These are phyloP conservation scores for Bidens hawaiensis DNA, from an alignment of 140 eudicot species.

Conservation along the genomic window DNA sequence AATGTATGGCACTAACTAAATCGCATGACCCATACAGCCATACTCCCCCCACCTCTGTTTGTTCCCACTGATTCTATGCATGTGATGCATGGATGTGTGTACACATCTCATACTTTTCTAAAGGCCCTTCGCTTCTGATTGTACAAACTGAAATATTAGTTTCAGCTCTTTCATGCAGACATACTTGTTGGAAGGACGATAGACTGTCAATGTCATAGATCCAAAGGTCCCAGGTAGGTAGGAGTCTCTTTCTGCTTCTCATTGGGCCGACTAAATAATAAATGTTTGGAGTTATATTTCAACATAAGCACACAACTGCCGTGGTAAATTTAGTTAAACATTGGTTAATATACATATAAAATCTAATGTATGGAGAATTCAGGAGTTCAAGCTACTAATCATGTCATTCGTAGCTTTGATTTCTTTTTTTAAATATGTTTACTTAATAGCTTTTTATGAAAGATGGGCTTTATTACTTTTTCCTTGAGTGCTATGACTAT, in stretches of 20 bases:
- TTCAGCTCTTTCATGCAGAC: conserved; percentile 14
- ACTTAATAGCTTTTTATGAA: conserved; percentile 3
- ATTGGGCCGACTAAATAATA: not conserved
- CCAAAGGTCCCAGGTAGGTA: conserved; percentile 14
- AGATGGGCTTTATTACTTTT: not conserved
- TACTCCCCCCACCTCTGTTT: no score
- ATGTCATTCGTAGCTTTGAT: not conserved
- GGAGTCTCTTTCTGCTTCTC: conserved; percentile 15
- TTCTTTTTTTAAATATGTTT: conserved; percentile 4
- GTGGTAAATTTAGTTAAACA: not conserved
- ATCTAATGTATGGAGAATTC: not conserved
- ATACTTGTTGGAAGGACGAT: conserved; percentile 10
- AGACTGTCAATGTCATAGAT: conserved; percentile 1
- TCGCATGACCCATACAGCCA: no score
- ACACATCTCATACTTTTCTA: conserved; percentile 7
- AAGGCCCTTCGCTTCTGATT: conserved; percentile 1
- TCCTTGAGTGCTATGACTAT: not conserved
- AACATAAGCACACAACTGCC: conserved; percentile 5
- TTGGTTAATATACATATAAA: not conserved
- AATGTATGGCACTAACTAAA: no score
- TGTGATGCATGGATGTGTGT: no score
- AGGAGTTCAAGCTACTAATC: not conserved
- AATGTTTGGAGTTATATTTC: not conserved
- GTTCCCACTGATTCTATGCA: no score
- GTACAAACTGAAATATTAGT: conserved; percentile 9